Percentiles rank a stretch among this genome's conserved stretches.
Evolutionary conservation across 2,329 filamentous ascomycete genomes (phyloP).

Genomic region (Xylaria polymorpha): DNA sequence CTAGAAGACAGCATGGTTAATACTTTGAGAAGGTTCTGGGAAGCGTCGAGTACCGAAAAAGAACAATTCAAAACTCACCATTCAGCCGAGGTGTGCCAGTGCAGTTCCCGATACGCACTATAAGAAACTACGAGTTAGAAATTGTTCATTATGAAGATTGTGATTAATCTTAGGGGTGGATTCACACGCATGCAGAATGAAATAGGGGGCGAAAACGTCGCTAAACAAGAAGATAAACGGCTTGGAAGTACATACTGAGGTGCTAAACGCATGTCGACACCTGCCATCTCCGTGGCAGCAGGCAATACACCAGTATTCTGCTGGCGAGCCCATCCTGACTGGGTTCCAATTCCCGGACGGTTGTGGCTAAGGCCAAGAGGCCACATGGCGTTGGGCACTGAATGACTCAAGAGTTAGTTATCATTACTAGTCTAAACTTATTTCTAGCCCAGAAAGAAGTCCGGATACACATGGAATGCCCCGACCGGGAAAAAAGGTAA

Average conservation of each 20-base stretch:
- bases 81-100: constrained; percentile 66
- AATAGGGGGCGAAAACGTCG: not conserved
- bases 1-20: constrained; percentile 34
- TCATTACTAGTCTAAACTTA: not conserved
- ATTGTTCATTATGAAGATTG: not conserved
- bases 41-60: not conserved
- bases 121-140: constrained; percentile 11
- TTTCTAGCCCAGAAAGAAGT: not conserved
- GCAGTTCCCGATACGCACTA: constrained; percentile 69
- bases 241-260: constrained; percentile 50
- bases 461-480: not conserved
- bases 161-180: too few relatives aligned
- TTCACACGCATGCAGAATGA: not conserved
- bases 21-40: not conserved
- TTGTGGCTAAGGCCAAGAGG: constrained; percentile 65
- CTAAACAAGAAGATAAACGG: not conserved
- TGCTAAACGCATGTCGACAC: constrained; percentile 69
- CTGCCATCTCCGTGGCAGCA: constrained; percentile 62
- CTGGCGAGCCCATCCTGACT: constrained; percentile 65
- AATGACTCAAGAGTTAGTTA: not conserved
- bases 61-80: constrained; percentile 38
- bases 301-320: constrained; percentile 65
- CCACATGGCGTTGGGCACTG: constrained; percentile 62
- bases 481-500: not conserved
- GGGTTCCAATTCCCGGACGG: constrained; percentile 55